These are phyloP conservation scores for Syncephalis fuscata DNA, from an alignment of 371 early-diverging fungal species.

Conservation along the genomic window DNA sequence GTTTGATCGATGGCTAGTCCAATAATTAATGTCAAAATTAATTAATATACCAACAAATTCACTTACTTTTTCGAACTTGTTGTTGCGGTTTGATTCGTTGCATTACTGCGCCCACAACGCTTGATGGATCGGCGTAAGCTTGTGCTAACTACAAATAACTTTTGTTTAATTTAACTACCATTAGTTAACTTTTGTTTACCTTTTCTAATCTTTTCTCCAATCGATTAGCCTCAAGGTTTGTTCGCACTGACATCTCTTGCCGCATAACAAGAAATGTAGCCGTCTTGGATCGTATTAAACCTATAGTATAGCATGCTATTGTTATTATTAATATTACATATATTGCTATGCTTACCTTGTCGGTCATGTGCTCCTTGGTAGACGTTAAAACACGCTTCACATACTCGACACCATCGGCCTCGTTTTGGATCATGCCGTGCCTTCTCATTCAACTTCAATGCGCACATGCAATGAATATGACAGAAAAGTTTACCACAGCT, in stretches of 20 bases:
- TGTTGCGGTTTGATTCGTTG: constrained; percentile 1
- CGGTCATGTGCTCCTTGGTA: background rate
- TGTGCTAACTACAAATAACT: constrained; percentile 14
- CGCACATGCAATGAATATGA: constrained; percentile 44
- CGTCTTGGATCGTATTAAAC: constrained; percentile 26
- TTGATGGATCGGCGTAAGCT: constrained; percentile 1
- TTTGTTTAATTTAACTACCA: background rate
- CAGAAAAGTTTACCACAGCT: constrained; percentile 63
- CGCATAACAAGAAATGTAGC: constrained; percentile 31
- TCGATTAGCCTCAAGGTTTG: constrained; percentile 58
- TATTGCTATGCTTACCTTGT: background rate
- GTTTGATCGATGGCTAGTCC: constrained; percentile 32
- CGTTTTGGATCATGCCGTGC: constrained; percentile 52
- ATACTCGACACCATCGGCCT: constrained; percentile 64
- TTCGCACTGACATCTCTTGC: constrained; percentile 27
- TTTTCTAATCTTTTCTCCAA: constrained; percentile 73
- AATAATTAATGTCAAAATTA: background rate
- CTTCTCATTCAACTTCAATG: constrained; percentile 42
- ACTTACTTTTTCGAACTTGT: constrained; percentile 4
- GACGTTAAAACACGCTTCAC: constrained; percentile 39
- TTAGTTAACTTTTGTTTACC: constrained; percentile 15
- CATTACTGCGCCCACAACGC: background rate
- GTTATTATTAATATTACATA: background rate
- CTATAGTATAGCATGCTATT: constrained; percentile 5
- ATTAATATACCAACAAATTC: background rate